These are phyloP conservation scores for Dipodascus albidus DNA, from an alignment of 805 yeast species.

Conservation along the genomic window DNA sequence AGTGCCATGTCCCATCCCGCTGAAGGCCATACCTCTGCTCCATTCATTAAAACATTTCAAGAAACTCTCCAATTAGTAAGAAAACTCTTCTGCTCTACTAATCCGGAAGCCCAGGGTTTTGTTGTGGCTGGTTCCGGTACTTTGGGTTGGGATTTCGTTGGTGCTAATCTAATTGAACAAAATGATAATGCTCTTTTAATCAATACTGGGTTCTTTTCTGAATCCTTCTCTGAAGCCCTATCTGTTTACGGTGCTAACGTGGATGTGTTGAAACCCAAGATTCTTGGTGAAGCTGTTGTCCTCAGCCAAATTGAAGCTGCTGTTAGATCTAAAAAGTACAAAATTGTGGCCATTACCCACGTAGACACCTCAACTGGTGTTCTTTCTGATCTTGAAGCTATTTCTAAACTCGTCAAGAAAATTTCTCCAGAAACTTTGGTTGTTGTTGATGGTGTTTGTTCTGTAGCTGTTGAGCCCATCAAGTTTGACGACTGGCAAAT, in stretches of 20 bases:
- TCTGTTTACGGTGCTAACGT: conserved; percentile 64
- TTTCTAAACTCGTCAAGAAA: conserved; percentile 49
- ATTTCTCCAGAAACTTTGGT: conserved; percentile 71
- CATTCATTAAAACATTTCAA: conserved; percentile 66
- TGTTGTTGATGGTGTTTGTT: conserved; percentile 90
- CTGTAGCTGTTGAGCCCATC: conserved; percentile 79
- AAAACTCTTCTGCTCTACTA: conserved; percentile 58
- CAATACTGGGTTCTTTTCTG: conserved; percentile 83
- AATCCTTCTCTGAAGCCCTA: conserved; percentile 68
- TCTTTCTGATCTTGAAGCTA: conserved; percentile 54
- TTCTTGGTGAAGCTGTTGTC: conserved; percentile 61
- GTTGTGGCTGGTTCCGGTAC: conserved; percentile 89
- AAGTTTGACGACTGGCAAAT: conserved; percentile 84
- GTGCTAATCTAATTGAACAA: conserved; percentile 55
- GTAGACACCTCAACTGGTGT: conserved; percentile 97
- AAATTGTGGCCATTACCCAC: conserved; percentile 76
- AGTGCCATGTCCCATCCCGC: conserved; percentile 74
- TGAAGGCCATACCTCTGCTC: conserved; percentile 82
- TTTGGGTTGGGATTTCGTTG: conserved; percentile 87
- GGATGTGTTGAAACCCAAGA: conserved; percentile 54
- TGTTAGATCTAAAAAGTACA: conserved; percentile 42
- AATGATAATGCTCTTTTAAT: conserved; percentile 70
- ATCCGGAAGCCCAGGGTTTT: conserved; percentile 60
- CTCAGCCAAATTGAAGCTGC: conserved; percentile 42
- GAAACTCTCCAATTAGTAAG: conserved; percentile 56